A percentile compares a stretch with the other conserved stretches of the same genome.
phyloP scores from a whole-genome alignment of 352 stramenopile genomes.

The Elongisporangium anandrum region DNA sequence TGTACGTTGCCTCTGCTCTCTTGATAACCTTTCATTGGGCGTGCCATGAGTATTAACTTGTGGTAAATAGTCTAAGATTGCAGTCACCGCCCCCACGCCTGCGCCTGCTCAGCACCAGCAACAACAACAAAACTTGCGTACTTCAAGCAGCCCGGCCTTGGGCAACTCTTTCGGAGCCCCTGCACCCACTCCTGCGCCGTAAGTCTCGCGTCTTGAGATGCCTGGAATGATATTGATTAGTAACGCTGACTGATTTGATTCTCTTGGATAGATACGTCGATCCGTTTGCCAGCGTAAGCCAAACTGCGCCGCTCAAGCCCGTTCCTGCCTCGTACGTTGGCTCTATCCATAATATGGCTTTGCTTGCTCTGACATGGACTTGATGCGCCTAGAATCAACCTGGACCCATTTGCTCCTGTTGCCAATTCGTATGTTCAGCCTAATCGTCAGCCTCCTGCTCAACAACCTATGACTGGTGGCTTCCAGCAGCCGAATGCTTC shows the following conservation, averaged over 20 bases:
- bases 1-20: conserved; percentile 36
- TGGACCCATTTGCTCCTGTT: conserved; percentile 40
- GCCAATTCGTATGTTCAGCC: conserved; percentile 16
- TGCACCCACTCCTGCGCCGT: conserved; percentile 1
- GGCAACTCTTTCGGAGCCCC: conserved; percentile 3
- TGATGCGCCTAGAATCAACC: conserved; percentile 27
- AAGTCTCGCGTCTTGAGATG: neutral
- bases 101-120: conserved; percentile 11
- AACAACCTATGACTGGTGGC: neutral
- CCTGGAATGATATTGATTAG: no score
- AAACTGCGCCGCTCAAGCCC: conserved; percentile 42
- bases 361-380: neutral
- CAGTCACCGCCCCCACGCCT: conserved; percentile 4
- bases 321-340: conserved; percentile 16
- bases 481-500: conserved; percentile 12
- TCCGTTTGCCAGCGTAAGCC: conserved; percentile 46
- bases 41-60: neutral
- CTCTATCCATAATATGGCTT: neutral
- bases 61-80: conserved; percentile 22
- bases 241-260: neutral
- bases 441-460: conserved; percentile 13
- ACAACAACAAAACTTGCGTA: conserved; percentile 15
- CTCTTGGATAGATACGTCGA: conserved; percentile 35
- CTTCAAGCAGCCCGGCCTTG: conserved; percentile 23
- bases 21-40: conserved; percentile 7